phyloP scores from a whole-genome alignment of 169 alveolate genomes.

The Eimeria zaria region DNA sequence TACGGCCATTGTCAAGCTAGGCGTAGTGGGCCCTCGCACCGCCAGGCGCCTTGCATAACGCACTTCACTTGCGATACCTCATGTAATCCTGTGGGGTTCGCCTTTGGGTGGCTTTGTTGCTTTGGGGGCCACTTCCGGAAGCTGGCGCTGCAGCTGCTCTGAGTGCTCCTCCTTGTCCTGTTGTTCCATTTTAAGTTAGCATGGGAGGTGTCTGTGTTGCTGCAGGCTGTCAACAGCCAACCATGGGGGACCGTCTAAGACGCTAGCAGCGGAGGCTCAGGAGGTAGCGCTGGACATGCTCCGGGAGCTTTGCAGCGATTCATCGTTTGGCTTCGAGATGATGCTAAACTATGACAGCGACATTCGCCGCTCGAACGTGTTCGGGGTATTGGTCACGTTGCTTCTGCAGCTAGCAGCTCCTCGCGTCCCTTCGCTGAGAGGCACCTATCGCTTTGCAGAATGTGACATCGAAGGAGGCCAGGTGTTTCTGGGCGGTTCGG shows the following conservation, averaged over 20 bases:
- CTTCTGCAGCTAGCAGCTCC: constrained; percentile 65
- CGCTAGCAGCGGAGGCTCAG: constrained; percentile 62
- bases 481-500: neutral
- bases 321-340: constrained; percentile 57
- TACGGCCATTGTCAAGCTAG: neutral
- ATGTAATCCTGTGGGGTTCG: neutral
- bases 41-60: neutral
- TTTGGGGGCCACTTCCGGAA: neutral
- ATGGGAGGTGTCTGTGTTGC: neutral
- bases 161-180: neutral
- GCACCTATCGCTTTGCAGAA: constrained; percentile 46
- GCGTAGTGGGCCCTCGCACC: no score
- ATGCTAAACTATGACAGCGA: constrained; percentile 58
- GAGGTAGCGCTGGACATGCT: constrained; percentile 64
- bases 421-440: constrained; percentile 48
- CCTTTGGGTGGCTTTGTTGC: neutral
- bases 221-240: constrained; percentile 35
- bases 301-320: constrained; percentile 62
- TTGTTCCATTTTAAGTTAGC: neutral
- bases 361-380: constrained; percentile 53
- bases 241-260: constrained; percentile 20
- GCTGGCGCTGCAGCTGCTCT: neutral
- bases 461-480: constrained; percentile 18
- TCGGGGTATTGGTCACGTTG: constrained; percentile 40
- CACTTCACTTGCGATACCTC: neutral